phyloP scores from a whole-genome alignment of 345 rosid species.

The Excoecaria cochinchinensis region DNA sequence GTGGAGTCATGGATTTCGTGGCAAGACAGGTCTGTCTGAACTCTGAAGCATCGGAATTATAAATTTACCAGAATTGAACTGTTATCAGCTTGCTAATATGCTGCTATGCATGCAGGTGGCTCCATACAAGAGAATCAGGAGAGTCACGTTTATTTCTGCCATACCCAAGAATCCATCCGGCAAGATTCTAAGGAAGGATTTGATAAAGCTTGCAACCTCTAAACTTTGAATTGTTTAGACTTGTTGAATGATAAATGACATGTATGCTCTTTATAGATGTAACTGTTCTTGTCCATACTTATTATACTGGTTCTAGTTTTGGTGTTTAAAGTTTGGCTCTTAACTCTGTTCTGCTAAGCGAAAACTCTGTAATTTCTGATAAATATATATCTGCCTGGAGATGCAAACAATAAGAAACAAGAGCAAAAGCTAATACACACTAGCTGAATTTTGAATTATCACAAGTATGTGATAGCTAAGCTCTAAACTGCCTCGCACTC shows the following conservation, averaged over 20 bases:
- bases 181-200: constrained; percentile 80
- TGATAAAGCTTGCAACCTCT: constrained; percentile 72
- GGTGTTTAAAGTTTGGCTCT: no score
- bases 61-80: neutral
- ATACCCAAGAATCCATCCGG: constrained; percentile 82
- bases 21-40: constrained; percentile 48
- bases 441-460: neutral
- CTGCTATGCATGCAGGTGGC: constrained; percentile 52
- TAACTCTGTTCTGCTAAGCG: no score
- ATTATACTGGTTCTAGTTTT: no score
- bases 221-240: constrained; percentile 45
- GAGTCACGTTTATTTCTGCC: constrained; percentile 54
- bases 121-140: constrained; percentile 70
- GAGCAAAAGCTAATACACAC: neutral
- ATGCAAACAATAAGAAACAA: neutral
- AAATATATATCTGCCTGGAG: neutral
- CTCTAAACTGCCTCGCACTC: no score
- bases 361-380: no score
- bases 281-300: no score
- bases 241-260: no score
- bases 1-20: constrained; percentile 59
- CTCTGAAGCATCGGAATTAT: neutral
- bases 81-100: neutral
- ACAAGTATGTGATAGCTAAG: no score
- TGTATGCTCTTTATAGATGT: no score